These are phyloP conservation scores for Triangularia setosa DNA, from an alignment of 2,329 filamentous ascomycete species.

Conservation along the genomic window DNA sequence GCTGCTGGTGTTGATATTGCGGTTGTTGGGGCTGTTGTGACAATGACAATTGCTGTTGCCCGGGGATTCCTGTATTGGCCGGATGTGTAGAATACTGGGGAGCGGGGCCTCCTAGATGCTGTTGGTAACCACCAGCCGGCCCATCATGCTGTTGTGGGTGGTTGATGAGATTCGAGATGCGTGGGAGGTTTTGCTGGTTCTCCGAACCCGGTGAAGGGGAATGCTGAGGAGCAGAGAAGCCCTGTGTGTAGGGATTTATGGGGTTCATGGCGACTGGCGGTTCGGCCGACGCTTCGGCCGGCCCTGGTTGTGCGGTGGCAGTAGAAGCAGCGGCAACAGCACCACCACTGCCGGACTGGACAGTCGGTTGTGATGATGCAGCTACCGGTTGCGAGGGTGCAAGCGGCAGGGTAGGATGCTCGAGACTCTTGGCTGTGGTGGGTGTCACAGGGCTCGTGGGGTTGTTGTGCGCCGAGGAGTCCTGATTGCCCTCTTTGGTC, in stretches of 20 bases:
- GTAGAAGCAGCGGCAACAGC: conserved; percentile 27
- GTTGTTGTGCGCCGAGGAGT: conserved; percentile 63
- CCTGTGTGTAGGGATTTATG: conserved; percentile 17
- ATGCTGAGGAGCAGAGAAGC: conserved; percentile 7
- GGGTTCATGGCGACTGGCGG: conserved; percentile 32
- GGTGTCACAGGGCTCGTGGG: conserved; percentile 61
- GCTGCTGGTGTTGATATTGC: conserved; percentile 18
- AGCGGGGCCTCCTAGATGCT: conserved; percentile 1
- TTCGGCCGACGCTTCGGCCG: conserved; percentile 26
- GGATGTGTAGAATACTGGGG: not conserved
- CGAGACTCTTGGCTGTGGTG: conserved; percentile 51
- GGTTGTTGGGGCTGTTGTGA: conserved; percentile 22
- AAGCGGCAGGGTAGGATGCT: conserved; percentile 38
- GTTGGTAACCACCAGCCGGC: conserved; percentile 29
- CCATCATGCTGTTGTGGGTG: conserved; percentile 46
- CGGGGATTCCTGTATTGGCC: not conserved
- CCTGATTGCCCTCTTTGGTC: conserved; percentile 82
- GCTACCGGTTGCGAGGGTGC: conserved; percentile 21
- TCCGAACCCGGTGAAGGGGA: conserved; percentile 38
- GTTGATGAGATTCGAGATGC: conserved; percentile 81
- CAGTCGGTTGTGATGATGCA: conserved; percentile 17
- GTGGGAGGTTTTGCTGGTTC: conserved; percentile 67
- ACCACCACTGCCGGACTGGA: conserved; percentile 24
- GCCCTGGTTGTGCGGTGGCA: conserved; percentile 28
- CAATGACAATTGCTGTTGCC: conserved; percentile 18